These are phyloP conservation scores for Pseudocercospora cruenta DNA, from an alignment of 2,329 filamentous ascomycete genomes.

Conservation along the genomic window DNA sequence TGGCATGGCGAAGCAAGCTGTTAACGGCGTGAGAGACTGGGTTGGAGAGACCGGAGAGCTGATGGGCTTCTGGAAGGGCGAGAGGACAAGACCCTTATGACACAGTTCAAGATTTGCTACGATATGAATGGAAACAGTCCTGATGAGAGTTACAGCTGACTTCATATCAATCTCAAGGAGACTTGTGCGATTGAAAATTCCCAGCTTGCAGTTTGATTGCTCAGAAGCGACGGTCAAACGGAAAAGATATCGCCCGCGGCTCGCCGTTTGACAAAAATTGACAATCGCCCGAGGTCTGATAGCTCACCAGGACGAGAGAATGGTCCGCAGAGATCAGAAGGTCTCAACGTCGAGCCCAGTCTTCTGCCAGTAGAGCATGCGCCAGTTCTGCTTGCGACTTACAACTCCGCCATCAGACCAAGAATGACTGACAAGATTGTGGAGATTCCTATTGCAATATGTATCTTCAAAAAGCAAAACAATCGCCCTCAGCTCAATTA, in stretches of 20 bases:
- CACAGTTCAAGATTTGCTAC: constrained; percentile 7
- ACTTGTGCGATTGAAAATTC: background rate
- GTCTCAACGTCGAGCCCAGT: background rate
- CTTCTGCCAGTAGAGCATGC: background rate
- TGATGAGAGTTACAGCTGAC: background rate
- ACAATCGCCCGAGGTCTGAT: no score
- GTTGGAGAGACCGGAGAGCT: constrained; percentile 63
- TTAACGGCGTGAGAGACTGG: constrained; percentile 67
- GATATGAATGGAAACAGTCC: constrained; percentile 8
- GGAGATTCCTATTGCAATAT: background rate
- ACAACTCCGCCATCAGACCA: background rate
- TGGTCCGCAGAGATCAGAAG: no score
- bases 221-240: no score
- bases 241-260: no score
- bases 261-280: no score
- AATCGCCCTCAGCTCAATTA: background rate
- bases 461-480: background rate
- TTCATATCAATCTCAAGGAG: background rate
- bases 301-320: no score
- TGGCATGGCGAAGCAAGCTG: constrained; percentile 61
- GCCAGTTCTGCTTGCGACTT: background rate
- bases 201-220: no score
- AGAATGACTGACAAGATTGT: background rate
- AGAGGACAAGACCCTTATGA: constrained; percentile 55
- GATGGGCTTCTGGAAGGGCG: constrained; percentile 65